Evolutionary conservation across 164 flowering plant species (phyloP).

Genomic region (Kingdonia uniflora): DNA sequence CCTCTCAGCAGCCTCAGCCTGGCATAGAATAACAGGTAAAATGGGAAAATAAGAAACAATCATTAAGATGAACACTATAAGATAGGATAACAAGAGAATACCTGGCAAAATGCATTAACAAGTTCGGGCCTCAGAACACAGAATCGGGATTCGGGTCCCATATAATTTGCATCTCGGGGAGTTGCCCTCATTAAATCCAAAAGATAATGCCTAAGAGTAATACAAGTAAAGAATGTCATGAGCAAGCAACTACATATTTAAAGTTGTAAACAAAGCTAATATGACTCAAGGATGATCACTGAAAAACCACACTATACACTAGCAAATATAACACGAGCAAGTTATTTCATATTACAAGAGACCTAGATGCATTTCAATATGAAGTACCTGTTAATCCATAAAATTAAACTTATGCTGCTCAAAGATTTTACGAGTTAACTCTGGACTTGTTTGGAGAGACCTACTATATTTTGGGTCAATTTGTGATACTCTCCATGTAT

Average conservation of each 20-base stretch:
- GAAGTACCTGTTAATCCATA: no score
- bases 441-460: no score
- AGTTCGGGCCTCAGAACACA: slow-evolving; percentile 92
- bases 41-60: background rate
- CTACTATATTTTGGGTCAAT: no score
- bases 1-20: slow-evolving; percentile 62
- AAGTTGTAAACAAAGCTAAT: background rate
- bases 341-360: no score
- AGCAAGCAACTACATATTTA: background rate
- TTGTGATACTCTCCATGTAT: no score
- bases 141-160: slow-evolving; percentile 74
- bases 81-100: slow-evolving; percentile 14
- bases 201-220: slow-evolving; percentile 81
- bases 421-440: no score
- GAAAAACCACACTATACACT: background rate
- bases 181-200: slow-evolving; percentile 97
- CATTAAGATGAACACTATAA: background rate
- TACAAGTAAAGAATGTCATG: background rate
- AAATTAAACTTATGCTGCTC: no score
- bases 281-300: background rate
- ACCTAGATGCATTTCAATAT: no score
- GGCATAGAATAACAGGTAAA: slow-evolving; percentile 13
- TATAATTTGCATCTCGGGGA: slow-evolving; percentile 95
- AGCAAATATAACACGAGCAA: no score
- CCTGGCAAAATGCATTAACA: slow-evolving; percentile 75